These are phyloP conservation scores for Brassica carinata DNA, from an alignment of 345 rosid genomes.

Conservation along the genomic window DNA sequence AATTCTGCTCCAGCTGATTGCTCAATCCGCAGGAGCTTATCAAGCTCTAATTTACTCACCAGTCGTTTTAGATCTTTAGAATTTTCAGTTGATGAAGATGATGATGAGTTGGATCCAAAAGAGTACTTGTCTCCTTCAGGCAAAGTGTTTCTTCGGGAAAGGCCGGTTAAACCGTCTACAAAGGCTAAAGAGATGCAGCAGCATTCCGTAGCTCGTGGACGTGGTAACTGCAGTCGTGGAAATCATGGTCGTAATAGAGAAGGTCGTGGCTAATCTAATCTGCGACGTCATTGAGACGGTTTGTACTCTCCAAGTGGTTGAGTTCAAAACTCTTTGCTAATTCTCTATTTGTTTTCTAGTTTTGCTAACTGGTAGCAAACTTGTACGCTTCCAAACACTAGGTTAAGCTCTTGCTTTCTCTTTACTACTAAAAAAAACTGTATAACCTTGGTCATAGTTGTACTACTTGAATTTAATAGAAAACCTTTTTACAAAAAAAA, in stretches of 20 bases:
- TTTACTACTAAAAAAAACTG: neutral
- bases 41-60: neutral
- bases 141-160: neutral
- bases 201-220: neutral
- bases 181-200: neutral
- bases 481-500: neutral
- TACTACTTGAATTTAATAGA: no score
- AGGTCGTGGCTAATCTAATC: neutral
- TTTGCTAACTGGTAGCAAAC: neutral
- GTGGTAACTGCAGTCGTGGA: neutral
- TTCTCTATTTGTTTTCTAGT: neutral
- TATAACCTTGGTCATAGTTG: neutral
- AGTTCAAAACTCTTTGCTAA: neutral
- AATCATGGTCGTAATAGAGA: neutral
- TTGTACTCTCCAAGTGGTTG: neutral
- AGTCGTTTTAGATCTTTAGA: neutral
- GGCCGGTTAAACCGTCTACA: neutral
- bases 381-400: neutral
- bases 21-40: neutral
- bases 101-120: neutral
- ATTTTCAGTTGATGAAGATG: neutral
- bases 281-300: neutral
- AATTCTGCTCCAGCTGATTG: neutral
- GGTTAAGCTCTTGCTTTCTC: neutral
- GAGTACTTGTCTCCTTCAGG: neutral